phyloP scores from a whole-genome alignment of 345 rosid genomes.

The Moricandia moricandioides region DNA sequence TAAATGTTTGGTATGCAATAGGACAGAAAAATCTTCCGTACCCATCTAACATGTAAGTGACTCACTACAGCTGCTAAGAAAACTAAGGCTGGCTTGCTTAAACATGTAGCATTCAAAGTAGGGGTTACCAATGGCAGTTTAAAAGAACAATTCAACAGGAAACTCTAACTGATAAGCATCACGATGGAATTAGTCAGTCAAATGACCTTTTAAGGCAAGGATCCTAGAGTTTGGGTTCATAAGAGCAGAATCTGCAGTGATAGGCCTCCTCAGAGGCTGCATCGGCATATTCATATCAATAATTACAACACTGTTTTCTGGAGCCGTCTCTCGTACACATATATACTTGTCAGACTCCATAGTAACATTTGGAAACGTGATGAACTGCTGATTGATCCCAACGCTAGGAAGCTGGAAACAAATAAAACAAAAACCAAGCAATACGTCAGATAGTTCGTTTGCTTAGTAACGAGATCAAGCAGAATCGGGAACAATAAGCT shows the following conservation, averaged over 20 bases:
- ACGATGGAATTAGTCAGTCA: not conserved
- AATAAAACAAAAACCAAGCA: conserved; percentile 21
- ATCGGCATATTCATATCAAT: conserved; percentile 80
- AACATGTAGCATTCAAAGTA: too few relatives aligned
- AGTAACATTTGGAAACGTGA: conserved; percentile 74
- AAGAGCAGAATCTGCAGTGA: conserved; percentile 82
- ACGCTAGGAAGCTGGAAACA: conserved; percentile 58
- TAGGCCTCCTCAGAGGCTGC: conserved; percentile 80
- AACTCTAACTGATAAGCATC: conserved; percentile 1
- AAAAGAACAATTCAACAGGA: too few relatives aligned
- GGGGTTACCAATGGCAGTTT: too few relatives aligned
- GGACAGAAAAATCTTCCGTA: too few relatives aligned
- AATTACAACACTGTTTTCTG: conserved; percentile 77
- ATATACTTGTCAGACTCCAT: conserved; percentile 90
- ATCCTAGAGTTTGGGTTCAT: conserved; percentile 85
- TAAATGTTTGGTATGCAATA: too few relatives aligned
- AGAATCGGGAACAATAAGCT: conserved; percentile 3
- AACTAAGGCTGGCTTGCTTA: too few relatives aligned
- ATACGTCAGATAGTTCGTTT: conserved; percentile 3
- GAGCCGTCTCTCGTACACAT: conserved; percentile 83
- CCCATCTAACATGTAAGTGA: too few relatives aligned
- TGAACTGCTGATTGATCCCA: conserved; percentile 75
- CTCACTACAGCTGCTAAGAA: too few relatives aligned
- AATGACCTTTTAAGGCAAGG: conserved; percentile 74
- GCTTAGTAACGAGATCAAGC: conserved; percentile 24